Percentiles rank a stretch among this genome's conserved stretches.
Evolutionary conservation across 1,139 yeast species (phyloP).

Genomic region (Zygosaccharomyces pseudobailii): DNA sequence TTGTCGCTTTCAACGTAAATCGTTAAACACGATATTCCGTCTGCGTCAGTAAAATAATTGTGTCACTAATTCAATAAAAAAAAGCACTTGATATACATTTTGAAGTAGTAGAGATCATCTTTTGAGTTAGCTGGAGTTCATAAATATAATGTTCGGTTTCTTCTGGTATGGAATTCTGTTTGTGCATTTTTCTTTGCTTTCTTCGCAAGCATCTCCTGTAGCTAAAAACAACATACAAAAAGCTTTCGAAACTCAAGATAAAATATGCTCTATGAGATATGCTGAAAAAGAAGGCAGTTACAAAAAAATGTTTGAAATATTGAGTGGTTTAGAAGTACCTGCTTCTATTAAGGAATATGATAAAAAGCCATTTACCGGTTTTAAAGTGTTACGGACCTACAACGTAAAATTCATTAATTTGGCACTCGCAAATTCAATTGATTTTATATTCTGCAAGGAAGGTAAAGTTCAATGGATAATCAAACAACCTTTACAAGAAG

Average conservation of each 20-base stretch:
- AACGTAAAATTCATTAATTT: slow-evolving; percentile 41
- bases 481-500: slow-evolving; percentile 37
- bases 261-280: slow-evolving; percentile 19
- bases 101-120: neutral
- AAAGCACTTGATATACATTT: neutral
- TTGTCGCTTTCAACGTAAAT: slow-evolving; percentile 2
- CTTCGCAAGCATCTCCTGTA: slow-evolving; percentile 3
- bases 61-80: slow-evolving; percentile 8
- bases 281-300: slow-evolving; percentile 16
- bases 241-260: slow-evolving; percentile 17
- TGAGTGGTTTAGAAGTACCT: slow-evolving; percentile 13
- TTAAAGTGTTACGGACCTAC: slow-evolving; percentile 51
- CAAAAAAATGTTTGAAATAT: slow-evolving; percentile 11
- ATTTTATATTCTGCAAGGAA: slow-evolving; percentile 50
- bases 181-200: neutral
- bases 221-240: slow-evolving; percentile 1
- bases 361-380: slow-evolving; percentile 47
- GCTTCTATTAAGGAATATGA: slow-evolving; percentile 6
- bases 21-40: slow-evolving; percentile 1
- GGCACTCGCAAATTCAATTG: slow-evolving; percentile 44
- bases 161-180: neutral
- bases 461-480: slow-evolving; percentile 51
- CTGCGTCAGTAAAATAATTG: slow-evolving; percentile 1
- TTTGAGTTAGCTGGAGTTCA: too few relatives aligned
- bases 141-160: too few relatives aligned